phyloP scores from a whole-genome alignment of 352 stramenopile species.

The Pythium vanterpoolii region DNA sequence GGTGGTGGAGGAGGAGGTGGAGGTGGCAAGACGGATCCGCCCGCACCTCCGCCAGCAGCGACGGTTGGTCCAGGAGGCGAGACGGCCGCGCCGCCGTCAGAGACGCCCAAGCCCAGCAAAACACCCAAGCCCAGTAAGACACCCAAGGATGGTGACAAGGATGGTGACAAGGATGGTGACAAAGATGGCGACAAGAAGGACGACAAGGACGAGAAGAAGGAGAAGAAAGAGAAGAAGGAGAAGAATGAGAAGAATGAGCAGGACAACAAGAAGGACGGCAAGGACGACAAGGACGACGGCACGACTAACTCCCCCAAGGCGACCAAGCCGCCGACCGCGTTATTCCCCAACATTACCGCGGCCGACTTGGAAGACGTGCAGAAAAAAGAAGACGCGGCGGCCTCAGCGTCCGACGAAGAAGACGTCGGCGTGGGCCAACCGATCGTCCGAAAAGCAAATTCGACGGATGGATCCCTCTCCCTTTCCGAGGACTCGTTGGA shows the following conservation, averaged over 20 bases:
- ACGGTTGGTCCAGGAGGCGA: not conserved
- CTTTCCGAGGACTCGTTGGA: not conserved
- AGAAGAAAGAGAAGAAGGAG: not conserved
- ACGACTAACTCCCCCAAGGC: slow-evolving; percentile 10
- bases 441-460: not conserved
- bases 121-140: slow-evolving; percentile 16
- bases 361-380: not conserved
- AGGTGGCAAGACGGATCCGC: not conserved
- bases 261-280: not conserved
- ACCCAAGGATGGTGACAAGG: not conserved
- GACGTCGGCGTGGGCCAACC: not conserved
- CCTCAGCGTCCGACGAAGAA: not conserved
- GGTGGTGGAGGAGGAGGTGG: not conserved
- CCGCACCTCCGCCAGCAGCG: not conserved
- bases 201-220: not conserved
- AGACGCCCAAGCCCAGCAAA: slow-evolving; percentile 5
- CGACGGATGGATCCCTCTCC: not conserved
- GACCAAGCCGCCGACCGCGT: slow-evolving; percentile 4
- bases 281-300: not conserved
- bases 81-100: not conserved
- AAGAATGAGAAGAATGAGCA: not conserved
- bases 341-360: slow-evolving; percentile 5
- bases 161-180: not conserved
- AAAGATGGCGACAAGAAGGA: not conserved
- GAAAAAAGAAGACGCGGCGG: not conserved